phyloP scores from a whole-genome alignment of 2,329 filamentous ascomycete species.

The Pseudocercospora eumusae region DNA sequence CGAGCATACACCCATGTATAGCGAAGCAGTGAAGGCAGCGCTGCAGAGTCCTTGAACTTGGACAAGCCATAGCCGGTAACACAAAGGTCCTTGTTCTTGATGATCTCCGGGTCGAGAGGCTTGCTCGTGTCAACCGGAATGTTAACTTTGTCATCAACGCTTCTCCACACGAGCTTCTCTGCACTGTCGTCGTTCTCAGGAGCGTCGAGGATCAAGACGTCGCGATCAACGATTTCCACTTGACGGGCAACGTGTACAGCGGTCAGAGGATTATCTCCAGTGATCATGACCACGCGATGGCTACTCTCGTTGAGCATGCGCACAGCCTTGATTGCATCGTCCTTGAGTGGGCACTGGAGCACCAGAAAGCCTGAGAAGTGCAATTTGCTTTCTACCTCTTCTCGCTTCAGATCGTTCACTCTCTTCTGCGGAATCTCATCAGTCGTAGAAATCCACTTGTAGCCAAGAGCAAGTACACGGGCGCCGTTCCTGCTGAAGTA shows the following conservation, averaged over 20 bases:
- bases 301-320: conserved; percentile 98
- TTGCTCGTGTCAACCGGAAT: conserved; percentile 80
- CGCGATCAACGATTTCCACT: conserved; percentile 95
- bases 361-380: conserved; percentile 94
- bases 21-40: conserved; percentile 74
- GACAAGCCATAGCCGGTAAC: conserved; percentile 91
- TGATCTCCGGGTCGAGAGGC: conserved; percentile 75
- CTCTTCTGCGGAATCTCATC: conserved; percentile 77
- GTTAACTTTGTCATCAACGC: conserved; percentile 83
- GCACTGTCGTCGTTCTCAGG: conserved; percentile 84
- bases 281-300: conserved; percentile 98
- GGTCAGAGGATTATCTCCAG: conserved; percentile 94
- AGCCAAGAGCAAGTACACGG: conserved; percentile 88
- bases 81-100: conserved; percentile 86
- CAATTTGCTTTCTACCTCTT: conserved; percentile 82
- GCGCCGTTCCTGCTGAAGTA: conserved; percentile 96
- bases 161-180: conserved; percentile 86
- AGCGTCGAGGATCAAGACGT: conserved; percentile 90
- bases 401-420: conserved; percentile 92
- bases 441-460: conserved; percentile 84
- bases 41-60: conserved; percentile 81
- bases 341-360: conserved; percentile 91
- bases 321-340: conserved; percentile 90
- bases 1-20: conserved; percentile 97
- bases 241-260: conserved; percentile 93